Evolutionary conservation across 768 basidiomycete genomes (phyloP).

Genomic region (Imleria badia): DNA sequence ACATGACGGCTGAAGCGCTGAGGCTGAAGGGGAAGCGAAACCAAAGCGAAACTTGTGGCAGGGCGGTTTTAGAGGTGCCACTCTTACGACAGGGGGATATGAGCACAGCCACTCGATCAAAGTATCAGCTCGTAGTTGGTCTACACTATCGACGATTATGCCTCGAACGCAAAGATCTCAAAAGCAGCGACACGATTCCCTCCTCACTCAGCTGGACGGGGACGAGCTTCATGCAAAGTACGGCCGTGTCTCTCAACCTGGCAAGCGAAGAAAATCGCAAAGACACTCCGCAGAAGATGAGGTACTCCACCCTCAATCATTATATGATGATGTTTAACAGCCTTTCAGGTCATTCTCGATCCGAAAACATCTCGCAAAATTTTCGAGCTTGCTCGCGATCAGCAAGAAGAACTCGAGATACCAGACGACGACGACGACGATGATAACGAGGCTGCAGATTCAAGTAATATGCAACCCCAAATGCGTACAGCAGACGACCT

Average conservation of each 20-base stretch:
- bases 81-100: not conserved
- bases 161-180: conserved; percentile 57
- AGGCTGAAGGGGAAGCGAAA: not conserved
- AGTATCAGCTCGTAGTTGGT: not conserved
- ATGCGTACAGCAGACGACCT: conserved; percentile 43
- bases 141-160: conserved; percentile 41
- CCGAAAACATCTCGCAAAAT: conserved; percentile 83
- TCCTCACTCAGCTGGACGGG: conserved; percentile 78
- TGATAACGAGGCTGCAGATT: conserved; percentile 30
- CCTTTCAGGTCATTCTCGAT: conserved; percentile 63
- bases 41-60: not conserved
- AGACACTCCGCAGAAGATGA: conserved; percentile 48
- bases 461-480: conserved; percentile 25
- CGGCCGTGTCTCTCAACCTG: conserved; percentile 72
- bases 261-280: conserved; percentile 67
- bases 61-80: not conserved
- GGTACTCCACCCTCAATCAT: conserved; percentile 36
- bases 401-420: conserved; percentile 85
- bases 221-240: conserved; percentile 79
- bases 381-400: conserved; percentile 87
- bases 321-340: conserved; percentile 1
- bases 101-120: conserved; percentile 13
- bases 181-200: conserved; percentile 80
- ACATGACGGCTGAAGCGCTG: conserved; percentile 13
- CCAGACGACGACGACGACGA: conserved; percentile 55